phyloP scores from a whole-genome alignment of 2,329 filamentous ascomycete genomes.

The Byssochlamys sp. region DNA sequence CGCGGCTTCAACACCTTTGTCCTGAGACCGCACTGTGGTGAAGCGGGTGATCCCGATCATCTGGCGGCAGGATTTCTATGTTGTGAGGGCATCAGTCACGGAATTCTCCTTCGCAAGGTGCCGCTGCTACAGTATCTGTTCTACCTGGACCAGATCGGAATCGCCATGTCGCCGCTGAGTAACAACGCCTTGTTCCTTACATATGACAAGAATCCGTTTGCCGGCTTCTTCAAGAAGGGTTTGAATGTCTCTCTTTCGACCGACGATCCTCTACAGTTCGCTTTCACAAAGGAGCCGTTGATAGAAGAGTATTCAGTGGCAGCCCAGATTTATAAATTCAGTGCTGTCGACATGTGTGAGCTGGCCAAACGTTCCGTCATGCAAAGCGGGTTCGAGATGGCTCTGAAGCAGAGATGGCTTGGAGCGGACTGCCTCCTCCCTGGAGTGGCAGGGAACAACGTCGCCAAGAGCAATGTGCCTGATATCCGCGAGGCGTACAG shows the following conservation, averaged over 20 bases:
- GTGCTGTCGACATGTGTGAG: constrained; percentile 96
- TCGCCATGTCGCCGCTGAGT: constrained; percentile 97
- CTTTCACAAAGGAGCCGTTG: constrained; percentile 93
- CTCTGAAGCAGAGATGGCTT: constrained; percentile 85
- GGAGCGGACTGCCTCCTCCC: constrained; percentile 67
- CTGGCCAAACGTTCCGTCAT: constrained; percentile 89
- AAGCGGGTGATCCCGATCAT: constrained; percentile 94
- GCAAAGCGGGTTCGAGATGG: constrained; percentile 85
- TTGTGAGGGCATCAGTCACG: constrained; percentile 94
- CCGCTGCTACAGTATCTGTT: constrained; percentile 93
- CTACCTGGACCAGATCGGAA: constrained; percentile 94
- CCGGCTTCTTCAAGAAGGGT: constrained; percentile 88
- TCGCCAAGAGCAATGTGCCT: constrained; percentile 93
- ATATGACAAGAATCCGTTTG: constrained; percentile 92
- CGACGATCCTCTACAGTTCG: constrained; percentile 93
- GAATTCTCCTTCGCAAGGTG: constrained; percentile 82
- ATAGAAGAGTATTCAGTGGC: constrained; percentile 98
- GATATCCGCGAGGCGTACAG: constrained; percentile 84
- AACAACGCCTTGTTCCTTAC: constrained; percentile 95
- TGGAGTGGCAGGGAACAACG: constrained; percentile 76
- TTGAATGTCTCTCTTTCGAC: constrained; percentile 93
- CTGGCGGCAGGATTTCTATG: constrained; percentile 82
- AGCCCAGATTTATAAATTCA: constrained; percentile 96
- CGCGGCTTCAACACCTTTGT: constrained; percentile 94
- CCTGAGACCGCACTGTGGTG: constrained; percentile 85